phyloP scores from a whole-genome alignment of 345 rosid species.

The Erodium maritimum region DNA sequence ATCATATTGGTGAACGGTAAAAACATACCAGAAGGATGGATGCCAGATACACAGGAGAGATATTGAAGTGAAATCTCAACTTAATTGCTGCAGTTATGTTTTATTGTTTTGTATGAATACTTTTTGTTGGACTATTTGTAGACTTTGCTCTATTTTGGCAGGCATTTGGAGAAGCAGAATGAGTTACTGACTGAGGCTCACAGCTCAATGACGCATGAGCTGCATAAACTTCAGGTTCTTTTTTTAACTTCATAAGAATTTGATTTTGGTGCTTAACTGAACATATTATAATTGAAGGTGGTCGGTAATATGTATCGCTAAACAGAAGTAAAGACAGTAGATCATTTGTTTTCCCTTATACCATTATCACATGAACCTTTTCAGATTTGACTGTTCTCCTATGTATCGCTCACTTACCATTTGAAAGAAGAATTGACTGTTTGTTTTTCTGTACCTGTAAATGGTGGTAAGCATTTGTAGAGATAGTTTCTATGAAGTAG shows the following conservation, averaged over 20 bases:
- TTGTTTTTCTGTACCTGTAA: too few relatives aligned
- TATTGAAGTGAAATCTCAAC: constrained; percentile 6
- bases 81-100: neutral
- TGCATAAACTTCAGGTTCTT: constrained; percentile 14
- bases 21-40: constrained; percentile 6
- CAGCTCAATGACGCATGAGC: constrained; percentile 10
- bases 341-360: too few relatives aligned
- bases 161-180: constrained; percentile 15
- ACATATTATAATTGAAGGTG: neutral
- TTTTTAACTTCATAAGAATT: neutral
- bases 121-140: neutral
- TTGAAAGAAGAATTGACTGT: too few relatives aligned
- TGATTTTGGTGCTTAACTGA: neutral
- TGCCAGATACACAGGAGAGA: constrained; percentile 5
- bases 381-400: too few relatives aligned
- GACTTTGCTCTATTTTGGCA: neutral
- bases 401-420: too few relatives aligned
- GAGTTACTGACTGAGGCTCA: constrained; percentile 8
- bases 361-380: too few relatives aligned
- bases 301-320: too few relatives aligned
- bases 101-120: neutral
- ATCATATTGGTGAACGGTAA: neutral
- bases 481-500: too few relatives aligned
- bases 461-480: too few relatives aligned
- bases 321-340: too few relatives aligned